Evolutionary conservation across 768 basidiomycete species (phyloP), one percentile per base, ranked within the genome.

Genomic region (Lepiota venenata): DNA sequence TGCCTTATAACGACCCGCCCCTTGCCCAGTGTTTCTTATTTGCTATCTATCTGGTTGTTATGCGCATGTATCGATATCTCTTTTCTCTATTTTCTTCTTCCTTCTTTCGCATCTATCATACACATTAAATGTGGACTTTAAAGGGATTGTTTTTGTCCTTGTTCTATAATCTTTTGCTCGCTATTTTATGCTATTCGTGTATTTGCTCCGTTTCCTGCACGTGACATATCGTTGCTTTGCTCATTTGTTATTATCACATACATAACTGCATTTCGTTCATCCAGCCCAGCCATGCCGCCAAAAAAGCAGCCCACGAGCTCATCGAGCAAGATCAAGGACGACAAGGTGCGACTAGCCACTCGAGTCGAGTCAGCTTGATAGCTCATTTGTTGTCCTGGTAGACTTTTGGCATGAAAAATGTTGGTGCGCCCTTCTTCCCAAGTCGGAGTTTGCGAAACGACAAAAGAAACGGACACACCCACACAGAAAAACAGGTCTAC

Each of bases 401-500:
- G 90, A 93, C 91, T 50, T 92, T 92, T 71, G 91, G 90, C 49
- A 71, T 92, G 82, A 92, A 92, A 78, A 91, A 92, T 70, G 90
- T 90, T 58, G 60, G 85, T 76, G 46, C 25, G 25, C 29, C 22
- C 16, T 27, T 22, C 10, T n/a, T 50, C 43, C n/a, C n/a, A n/a
- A 38, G 8, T 35, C 45, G 15, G 47, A 56, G 32, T 25, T n/a
- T 2, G 25, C 2, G 25, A 5, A 25, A 25, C 25, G 25, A 25
- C 25, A 38, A 45, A 54, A 39, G 36, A 32, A 48, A 54, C 47
- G 42, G 36, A 44, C 27, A 10, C 41, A 32, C 47, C 49, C n/a
- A n/a, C n/a, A 32, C 66, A 91, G 89, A 95, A 94, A 91, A 94
- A 93, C 67, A 94, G 93, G 74, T 95, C 93, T 2, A 73, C 91